Evolutionary conservation across 768 basidiomycete species (phyloP).

Genomic region (Mycena chlorophos): DNA sequence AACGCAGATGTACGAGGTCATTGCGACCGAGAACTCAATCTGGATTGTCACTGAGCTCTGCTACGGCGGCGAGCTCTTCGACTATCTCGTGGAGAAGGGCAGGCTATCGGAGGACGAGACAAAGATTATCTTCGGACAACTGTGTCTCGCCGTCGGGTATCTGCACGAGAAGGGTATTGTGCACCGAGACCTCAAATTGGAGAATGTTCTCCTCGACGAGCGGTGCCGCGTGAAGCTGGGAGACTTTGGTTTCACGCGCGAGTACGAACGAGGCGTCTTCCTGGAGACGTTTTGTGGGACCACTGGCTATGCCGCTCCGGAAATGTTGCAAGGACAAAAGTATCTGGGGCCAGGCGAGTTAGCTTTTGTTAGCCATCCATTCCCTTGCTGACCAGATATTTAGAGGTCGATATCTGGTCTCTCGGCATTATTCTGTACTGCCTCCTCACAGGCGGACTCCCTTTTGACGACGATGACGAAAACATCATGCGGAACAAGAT

Average conservation of each 20-base stretch:
- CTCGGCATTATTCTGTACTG: slow-evolving; percentile 90
- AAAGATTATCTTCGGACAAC: slow-evolving; percentile 88
- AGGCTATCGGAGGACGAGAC: slow-evolving; percentile 83
- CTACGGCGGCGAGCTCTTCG: slow-evolving; percentile 95
- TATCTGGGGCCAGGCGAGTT: slow-evolving; percentile 85
- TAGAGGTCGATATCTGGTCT: slow-evolving; percentile 96
- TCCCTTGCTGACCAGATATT: neutral
- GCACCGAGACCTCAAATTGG: slow-evolving; percentile 94
- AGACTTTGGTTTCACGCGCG: slow-evolving; percentile 93
- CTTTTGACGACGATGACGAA: slow-evolving; percentile 91
- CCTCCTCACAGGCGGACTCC: slow-evolving; percentile 84
- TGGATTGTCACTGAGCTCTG: slow-evolving; percentile 99
- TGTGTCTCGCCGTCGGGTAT: slow-evolving; percentile 91
- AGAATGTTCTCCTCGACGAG: slow-evolving; percentile 92
- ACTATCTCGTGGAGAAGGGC: slow-evolving; percentile 95
- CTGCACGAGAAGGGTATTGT: slow-evolving; percentile 92
- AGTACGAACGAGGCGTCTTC: slow-evolving; percentile 73
- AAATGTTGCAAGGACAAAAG: slow-evolving; percentile 85
- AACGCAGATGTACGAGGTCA: slow-evolving; percentile 95
- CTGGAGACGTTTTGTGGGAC: slow-evolving; percentile 97
- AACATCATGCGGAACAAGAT: slow-evolving; percentile 80
- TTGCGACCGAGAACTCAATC: slow-evolving; percentile 92
- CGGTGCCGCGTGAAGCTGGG: slow-evolving; percentile 89
- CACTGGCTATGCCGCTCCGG: slow-evolving; percentile 90
- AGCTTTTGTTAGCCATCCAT: neutral